Evolutionary conservation across 495 filamentous ascomycete species (phyloP), one percentile per base, ranked within the genome.

Genomic region (Penicillium dipodomyicola): DNA sequence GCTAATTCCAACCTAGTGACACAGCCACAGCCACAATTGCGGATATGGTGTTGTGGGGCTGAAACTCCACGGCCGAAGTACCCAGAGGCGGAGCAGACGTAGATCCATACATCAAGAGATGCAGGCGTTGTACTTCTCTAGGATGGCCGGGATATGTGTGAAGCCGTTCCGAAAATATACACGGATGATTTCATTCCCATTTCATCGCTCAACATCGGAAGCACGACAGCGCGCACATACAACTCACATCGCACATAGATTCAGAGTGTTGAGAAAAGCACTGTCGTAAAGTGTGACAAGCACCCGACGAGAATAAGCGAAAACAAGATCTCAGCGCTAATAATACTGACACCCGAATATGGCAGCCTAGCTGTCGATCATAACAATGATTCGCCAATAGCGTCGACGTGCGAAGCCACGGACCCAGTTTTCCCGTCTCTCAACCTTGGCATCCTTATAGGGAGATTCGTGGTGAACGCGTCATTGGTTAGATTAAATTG

Each of bases 381-480:
- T 51, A 45, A 54, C 42, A 27, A 45, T 44, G 19, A 49, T 44
- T 11, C 32, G 33, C 59, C 63, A 62, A 63, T 49, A 8, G 47
- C 3, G 12, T 15, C 3, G n/a, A 5, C 14, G n/a, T 19, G 25
- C 14, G 9, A 15, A 6, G 20, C 22, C 12, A 25, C 23, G 46
- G 59, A 55, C 43, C 46, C 46, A 14, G 41, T 49, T 50, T 63
- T 29, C 35, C 47, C 9, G 45, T 15, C 30, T 44, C 20, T 52
- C 37, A 42, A 23, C 5, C 56, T 58, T 58, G 50, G 57, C 57
- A 60, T 49, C 55, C 53, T 52, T 48, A 56, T 57, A 49, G 43
- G 56, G 56, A 53, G 22, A 62, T 32, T 33, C 40, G 12, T n/a
- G 29, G 32, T 57, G 56, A 60, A 60, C 53, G 63, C 63, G 63